Evolutionary conservation across 306 rosid species (phyloP).

Genomic region (Quercus suber): DNA sequence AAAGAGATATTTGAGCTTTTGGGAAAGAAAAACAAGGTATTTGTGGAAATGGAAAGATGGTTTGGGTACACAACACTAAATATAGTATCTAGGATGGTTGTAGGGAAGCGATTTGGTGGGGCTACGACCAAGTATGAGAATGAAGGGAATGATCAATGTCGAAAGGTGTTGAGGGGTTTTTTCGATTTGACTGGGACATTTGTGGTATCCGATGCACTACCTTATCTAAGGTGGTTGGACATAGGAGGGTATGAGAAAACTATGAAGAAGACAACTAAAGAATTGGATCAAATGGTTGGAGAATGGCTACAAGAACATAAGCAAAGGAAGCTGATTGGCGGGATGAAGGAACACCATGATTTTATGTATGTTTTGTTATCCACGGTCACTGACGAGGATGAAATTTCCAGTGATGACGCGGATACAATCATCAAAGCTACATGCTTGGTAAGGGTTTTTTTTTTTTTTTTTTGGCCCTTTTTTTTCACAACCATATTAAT

Average conservation of each 20-base stretch:
- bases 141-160: constrained; percentile 7
- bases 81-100: constrained; percentile 13
- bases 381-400: background rate
- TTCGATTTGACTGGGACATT: constrained; percentile 16
- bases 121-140: background rate
- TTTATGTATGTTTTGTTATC: constrained; percentile 33
- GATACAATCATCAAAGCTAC: constrained; percentile 17
- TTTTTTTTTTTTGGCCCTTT: no score
- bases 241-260: constrained; percentile 29
- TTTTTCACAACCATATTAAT: no score
- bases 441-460: background rate
- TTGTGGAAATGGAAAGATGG: constrained; percentile 38
- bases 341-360: background rate
- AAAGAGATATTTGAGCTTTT: constrained; percentile 6
- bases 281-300: constrained; percentile 11
- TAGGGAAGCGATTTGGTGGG: constrained; percentile 23
- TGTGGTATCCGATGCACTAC: constrained; percentile 17
- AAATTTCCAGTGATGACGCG: constrained; percentile 1
- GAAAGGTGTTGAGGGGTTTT: background rate
- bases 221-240: constrained; percentile 45
- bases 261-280: constrained; percentile 19
- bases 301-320: constrained; percentile 32
- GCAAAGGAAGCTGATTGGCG: background rate
- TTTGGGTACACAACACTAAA: constrained; percentile 19
- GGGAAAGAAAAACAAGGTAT: background rate